phyloP scores from a whole-genome alignment of 805 yeast genomes.

The Metschnikowia lochheadii region DNA sequence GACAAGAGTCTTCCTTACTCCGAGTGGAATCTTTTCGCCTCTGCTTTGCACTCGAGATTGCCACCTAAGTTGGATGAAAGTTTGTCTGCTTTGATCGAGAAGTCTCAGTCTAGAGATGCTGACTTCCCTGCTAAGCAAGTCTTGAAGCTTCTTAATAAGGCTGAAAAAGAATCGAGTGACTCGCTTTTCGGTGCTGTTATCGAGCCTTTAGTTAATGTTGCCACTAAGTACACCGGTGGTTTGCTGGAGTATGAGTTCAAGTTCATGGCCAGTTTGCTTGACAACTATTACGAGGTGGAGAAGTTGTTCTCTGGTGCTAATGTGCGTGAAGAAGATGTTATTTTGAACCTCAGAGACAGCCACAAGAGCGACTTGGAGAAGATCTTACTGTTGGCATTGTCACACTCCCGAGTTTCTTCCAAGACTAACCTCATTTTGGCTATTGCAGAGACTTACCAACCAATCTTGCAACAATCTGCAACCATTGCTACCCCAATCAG shows the following conservation, averaged over 20 bases:
- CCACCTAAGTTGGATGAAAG: constrained; percentile 72
- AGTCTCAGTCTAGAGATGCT: constrained; percentile 59
- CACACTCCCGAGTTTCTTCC: constrained; percentile 91
- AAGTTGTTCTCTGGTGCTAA: constrained; percentile 70
- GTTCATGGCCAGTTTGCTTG: constrained; percentile 65
- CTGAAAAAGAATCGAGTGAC: constrained; percentile 45
- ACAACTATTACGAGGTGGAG: constrained; percentile 76
- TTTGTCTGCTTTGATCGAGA: constrained; percentile 61
- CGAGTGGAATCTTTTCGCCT: constrained; percentile 81
- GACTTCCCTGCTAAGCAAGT: constrained; percentile 94
- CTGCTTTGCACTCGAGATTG: constrained; percentile 89
- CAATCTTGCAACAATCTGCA: constrained; percentile 67
- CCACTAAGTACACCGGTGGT: constrained; percentile 68
- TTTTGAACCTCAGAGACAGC: constrained; percentile 83
- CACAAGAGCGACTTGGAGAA: constrained; percentile 68
- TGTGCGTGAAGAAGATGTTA: constrained; percentile 82
- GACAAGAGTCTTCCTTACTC: constrained; percentile 85
- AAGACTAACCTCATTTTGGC: constrained; percentile 88
- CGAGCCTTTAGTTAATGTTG: constrained; percentile 71
- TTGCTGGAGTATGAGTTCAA: constrained; percentile 77
- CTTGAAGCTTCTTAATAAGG: constrained; percentile 63
- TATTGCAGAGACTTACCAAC: constrained; percentile 76
- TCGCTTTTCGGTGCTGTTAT: constrained; percentile 48
- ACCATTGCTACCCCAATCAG: constrained; percentile 61
- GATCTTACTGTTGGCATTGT: constrained; percentile 71